These are phyloP conservation scores for Sparassis latifolia DNA, from an alignment of 1,284 basidiomycete species.

Conservation along the genomic window DNA sequence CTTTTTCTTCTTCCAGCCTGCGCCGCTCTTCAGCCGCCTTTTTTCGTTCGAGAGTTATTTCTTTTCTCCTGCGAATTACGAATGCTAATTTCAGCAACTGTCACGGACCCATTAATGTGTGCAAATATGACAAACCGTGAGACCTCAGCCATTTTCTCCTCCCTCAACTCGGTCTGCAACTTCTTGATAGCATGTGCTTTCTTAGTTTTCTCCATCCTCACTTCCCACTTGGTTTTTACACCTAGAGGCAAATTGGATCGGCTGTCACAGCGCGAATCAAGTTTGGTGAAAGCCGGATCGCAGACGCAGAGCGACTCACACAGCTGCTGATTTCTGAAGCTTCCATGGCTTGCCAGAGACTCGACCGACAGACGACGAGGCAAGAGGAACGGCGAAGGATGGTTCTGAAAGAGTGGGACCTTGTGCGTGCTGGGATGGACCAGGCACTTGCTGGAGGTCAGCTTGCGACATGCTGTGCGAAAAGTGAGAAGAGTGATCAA, in stretches of 20 bases:
- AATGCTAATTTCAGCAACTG: neutral
- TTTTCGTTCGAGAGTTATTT: constrained; percentile 64
- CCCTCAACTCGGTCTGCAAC: constrained; percentile 63
- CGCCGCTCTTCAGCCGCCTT: constrained; percentile 63
- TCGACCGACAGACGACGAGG: constrained; percentile 53
- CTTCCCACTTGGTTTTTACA: constrained; percentile 64
- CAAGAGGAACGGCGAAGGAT: constrained; percentile 29
- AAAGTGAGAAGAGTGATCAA: no score
- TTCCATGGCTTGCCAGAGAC: constrained; percentile 70
- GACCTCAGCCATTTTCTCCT: constrained; percentile 66
- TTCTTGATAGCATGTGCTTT: constrained; percentile 64
- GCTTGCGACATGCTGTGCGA: no score
- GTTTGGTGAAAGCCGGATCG: neutral
- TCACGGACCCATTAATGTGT: neutral
- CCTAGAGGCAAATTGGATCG: constrained; percentile 62
- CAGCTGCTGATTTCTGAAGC: constrained; percentile 48
- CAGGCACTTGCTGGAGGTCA: no score
- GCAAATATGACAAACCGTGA: constrained; percentile 37
- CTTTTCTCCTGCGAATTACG: constrained; percentile 42
- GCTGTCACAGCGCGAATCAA: constrained; percentile 27
- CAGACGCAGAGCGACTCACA: constrained; percentile 34
- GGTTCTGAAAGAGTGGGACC: neutral
- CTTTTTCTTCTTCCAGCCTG: constrained; percentile 66
- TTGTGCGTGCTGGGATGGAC: no score
- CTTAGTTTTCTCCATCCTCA: constrained; percentile 62